Base-by-base conservation (phyloP, 1,284 basidiomycete genomes). In the Rhodotorula sp. region DNA sequence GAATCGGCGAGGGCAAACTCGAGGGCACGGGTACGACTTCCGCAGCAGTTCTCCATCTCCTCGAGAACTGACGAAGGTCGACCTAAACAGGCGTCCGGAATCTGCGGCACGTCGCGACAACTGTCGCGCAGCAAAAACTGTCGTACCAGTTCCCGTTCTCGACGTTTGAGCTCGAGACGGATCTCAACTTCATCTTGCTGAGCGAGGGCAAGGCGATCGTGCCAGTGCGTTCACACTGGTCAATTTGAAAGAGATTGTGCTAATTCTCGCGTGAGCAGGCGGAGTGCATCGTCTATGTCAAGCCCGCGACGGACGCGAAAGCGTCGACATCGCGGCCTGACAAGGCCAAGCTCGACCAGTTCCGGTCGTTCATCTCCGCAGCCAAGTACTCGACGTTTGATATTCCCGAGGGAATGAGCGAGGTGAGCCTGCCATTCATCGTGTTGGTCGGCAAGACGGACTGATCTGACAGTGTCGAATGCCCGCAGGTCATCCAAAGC, bases 71-170 rank as follows among this genome's bases (percentile, higher is more conserved):
- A 24, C 24, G 49, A 46, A 56, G 7, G 6, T 27, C 29, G 9
- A 36, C 10, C 13, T 2, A 30, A 15, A 24, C 71, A 88, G 90
- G 90, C 6, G 78, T 93, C 8, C 79, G 81, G 68, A 94, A 92
- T 75, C 80, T 93, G 46, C 85, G 82, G 54, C 84, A 87, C 0
- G 80, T 90, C n/a, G 88, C 91, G 70, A 85, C 88, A 59, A 84
- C 87, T 66, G 86, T 93, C 77, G 82, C 82, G 52, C 81, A 82
- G 22, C 91, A 92, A 77, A 88, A 86, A 4, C 80, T 93, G n/a
- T 83, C 87, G 19, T 94, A 93, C 78, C 80, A 84, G 44, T 94
- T 93, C 79, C 91, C 92, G 0, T 94, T 86, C 80, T 89, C 87
- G 76, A 78, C 79, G 36, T 92, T 90, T 77, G 82, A 86, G 19